A percentile compares a stretch with the other conserved stretches of the same genome.
Evolutionary conservation across 306 rosid species (phyloP).

Genomic region (Fragaria ananassa): DNA sequence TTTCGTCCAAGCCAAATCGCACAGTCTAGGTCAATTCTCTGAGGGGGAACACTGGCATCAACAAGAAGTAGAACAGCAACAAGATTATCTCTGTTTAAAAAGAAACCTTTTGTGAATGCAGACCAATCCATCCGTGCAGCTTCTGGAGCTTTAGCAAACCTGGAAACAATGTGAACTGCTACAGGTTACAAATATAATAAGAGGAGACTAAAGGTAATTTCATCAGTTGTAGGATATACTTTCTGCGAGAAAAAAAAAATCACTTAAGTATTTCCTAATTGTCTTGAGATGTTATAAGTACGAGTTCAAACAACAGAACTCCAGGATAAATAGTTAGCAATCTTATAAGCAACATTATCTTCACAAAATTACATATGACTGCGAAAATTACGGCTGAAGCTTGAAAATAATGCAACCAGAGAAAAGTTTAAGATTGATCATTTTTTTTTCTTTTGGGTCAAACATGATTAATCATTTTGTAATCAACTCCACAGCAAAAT

Average conservation of each 20-base stretch:
- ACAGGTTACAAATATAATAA: neutral
- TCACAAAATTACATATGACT: neutral
- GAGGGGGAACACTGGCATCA: constrained; percentile 94
- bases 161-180: constrained; percentile 32
- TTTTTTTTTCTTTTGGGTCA: too few relatives aligned
- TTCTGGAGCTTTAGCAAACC: constrained; percentile 82
- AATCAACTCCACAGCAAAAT: neutral
- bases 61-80: constrained; percentile 79
- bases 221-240: neutral
- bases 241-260: neutral
- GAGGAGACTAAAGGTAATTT: neutral
- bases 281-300: neutral
- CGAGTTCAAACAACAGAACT: neutral
- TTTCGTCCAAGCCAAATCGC: constrained; percentile 95
- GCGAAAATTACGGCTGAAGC: neutral
- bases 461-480: neutral
- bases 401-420: neutral
- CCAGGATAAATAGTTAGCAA: neutral
- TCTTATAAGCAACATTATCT: neutral
- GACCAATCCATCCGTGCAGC: constrained; percentile 86
- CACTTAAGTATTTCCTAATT: neutral
- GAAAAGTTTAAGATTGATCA: neutral
- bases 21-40: constrained; percentile 83
- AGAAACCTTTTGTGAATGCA: constrained; percentile 88
- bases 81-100: constrained; percentile 63